Conservation (phyloP, 2,329 filamentous ascomycete genomes). For the Clonostachys solani region DNA sequence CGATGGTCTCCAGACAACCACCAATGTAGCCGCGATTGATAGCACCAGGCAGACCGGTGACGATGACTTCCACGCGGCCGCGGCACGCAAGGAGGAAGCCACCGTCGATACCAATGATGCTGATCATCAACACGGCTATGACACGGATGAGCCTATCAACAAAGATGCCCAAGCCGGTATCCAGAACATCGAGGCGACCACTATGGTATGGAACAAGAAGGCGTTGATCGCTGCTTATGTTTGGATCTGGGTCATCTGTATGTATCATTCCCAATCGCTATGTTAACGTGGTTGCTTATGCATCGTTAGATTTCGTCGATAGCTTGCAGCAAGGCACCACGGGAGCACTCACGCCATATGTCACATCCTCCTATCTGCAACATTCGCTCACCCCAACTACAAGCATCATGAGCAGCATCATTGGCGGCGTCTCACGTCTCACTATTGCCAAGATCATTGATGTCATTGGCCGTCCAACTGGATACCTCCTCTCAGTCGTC, state of each 20-base stretch:
- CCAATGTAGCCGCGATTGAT: no score
- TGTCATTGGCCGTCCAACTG: constrained; percentile 26
- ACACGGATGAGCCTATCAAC: constrained; percentile 8
- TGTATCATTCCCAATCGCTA: constrained; percentile 38
- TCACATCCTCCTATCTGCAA: constrained; percentile 27
- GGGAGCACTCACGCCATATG: constrained; percentile 20
- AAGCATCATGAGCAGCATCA: constrained; percentile 33
- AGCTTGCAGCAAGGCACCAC: constrained; percentile 32
- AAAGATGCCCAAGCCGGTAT: constrained; percentile 11
- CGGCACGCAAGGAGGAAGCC: background rate
- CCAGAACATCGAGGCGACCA: constrained; percentile 8
- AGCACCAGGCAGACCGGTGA: background rate
- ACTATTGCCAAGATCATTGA: constrained; percentile 26
- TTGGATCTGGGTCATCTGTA: constrained; percentile 42
- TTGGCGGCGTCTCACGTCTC: constrained; percentile 16
- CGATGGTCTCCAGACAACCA: no score
- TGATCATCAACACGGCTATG: background rate
- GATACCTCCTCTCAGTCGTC: constrained; percentile 34
- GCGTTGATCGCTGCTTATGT: constrained; percentile 31
- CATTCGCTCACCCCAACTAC: constrained; percentile 33
- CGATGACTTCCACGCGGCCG: constrained; percentile 2
- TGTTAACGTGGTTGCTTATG: constrained; percentile 4
- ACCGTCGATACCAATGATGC: background rate
- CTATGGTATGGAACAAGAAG: constrained; percentile 19
- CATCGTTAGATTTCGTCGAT: constrained; percentile 23